A percentile compares a stretch with the other conserved stretches of the same genome.
Conservation (phyloP, 2,329 filamentous ascomycete species). For the Talaromyces islandicus region DNA sequence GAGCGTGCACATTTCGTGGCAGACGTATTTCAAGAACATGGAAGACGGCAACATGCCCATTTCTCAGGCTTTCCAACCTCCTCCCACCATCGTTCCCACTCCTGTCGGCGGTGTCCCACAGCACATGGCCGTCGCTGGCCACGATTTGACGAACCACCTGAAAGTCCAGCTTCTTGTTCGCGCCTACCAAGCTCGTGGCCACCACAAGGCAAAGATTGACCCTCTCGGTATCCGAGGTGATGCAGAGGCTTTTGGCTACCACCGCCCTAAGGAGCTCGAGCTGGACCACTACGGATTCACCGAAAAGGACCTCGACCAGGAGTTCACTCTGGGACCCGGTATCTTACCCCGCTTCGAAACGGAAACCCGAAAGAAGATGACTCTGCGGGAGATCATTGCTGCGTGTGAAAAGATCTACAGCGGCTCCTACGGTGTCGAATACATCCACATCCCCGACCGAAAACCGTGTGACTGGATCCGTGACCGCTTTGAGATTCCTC, state of each 20-base stretch:
- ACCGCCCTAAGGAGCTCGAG: conserved; percentile 85
- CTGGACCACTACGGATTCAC: conserved; percentile 93
- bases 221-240: conserved; percentile 89
- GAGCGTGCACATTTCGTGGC: conserved; percentile 97
- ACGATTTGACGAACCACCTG: conserved; percentile 89
- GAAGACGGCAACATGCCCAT: conserved; percentile 97
- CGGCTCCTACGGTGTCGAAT: conserved; percentile 94
- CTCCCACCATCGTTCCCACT: conserved; percentile 81
- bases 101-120: conserved; percentile 72
- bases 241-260: conserved; percentile 74
- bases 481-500: conserved; percentile 87
- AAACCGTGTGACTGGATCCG: conserved; percentile 98
- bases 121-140: conserved; percentile 64
- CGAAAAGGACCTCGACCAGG: conserved; percentile 85
- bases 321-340: conserved; percentile 87
- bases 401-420: conserved; percentile 95
- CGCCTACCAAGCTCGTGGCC: conserved; percentile 94
- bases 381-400: conserved; percentile 83
- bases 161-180: conserved; percentile 97
- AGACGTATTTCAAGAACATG: conserved; percentile 99
- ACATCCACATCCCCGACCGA: conserved; percentile 96
- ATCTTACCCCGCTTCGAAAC: conserved; percentile 92
- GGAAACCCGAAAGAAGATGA: conserved; percentile 90
- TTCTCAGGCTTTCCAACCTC: conserved; percentile 92
- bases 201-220: conserved; percentile 97